Base-by-base conservation (phyloP, 768 basidiomycete species). In the Trametes maxima region DNA sequence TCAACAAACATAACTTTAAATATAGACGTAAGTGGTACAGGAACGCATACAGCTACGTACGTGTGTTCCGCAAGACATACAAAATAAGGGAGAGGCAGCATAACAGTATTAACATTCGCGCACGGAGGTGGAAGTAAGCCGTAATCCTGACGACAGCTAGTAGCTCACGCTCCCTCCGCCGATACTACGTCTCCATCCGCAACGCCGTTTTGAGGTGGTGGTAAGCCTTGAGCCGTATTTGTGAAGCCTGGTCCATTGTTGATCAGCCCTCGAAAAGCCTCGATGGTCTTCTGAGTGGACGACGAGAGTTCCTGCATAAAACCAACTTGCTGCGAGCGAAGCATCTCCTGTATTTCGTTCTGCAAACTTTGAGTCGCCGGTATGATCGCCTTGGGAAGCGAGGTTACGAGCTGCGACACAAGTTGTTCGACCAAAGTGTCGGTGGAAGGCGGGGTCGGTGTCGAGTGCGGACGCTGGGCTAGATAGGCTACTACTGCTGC, bases 401-500 rank as follows among this genome's bases (percentile, higher is more conserved):
- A 21, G n/a, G 54, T 56, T 16, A 36, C 13, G 43, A 64, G 25
- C n/a, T 53, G 51, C 51, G 55, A 56, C 25, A 45, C 43, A 17
- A 62, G 45, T 17, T 59, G 62, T 16, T 64, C 25, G 21, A 39
- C 54, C 2, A 59, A 17, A 1, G 47, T 24, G 10, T 63, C 57
- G 16, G 43, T 55, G 24, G 43, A 44, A n/a, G 46, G 45, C 6
- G 8, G 7, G 17, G 53, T 2, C 5, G 56, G 43, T 21, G 8
- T 28, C 3, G 46, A 17, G 10, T 33, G 14, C 5, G 62, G 56
- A n/a, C 57, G 48, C 24, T 59, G 53, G 22, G 56, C 28, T 7
- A 54, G 36, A 22, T 54, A 55, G 13, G 62, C 62, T 17, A 54
- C 47, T 22, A 64, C 57, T 5, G 62, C 62, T 12, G 57, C 62